A percentile compares a stretch with the other conserved stretches of the same genome.
Conservation (phyloP, 2,329 filamentous ascomycete genomes). For the Nemania abortiva region DNA sequence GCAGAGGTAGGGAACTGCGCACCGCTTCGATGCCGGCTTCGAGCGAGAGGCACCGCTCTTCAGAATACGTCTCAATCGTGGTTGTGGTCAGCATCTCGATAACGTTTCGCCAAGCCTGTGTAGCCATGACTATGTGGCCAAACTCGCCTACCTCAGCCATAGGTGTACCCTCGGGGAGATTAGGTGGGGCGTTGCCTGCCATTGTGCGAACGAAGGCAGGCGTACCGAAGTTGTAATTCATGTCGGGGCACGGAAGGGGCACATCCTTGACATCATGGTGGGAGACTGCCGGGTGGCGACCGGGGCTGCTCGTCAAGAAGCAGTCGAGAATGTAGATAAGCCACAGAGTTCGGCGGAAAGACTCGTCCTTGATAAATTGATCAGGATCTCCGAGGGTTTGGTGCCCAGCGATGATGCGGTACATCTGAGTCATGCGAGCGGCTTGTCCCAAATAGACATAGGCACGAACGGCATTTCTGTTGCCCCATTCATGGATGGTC, state of each 20-base stretch:
- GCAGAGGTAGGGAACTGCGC: slow-evolving; percentile 66
- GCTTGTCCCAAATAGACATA: slow-evolving; percentile 74
- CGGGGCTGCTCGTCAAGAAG: slow-evolving; percentile 71
- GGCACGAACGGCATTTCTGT: slow-evolving; percentile 70
- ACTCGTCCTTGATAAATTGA: slow-evolving; percentile 71
- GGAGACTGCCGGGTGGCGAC: slow-evolving; percentile 68
- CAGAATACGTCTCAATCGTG: slow-evolving; percentile 64
- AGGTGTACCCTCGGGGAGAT: slow-evolving; percentile 54
- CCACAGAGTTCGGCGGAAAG: slow-evolving; percentile 71
- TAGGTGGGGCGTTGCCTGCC: slow-evolving; percentile 55
- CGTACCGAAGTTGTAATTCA: slow-evolving; percentile 73
- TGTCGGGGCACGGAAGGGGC: slow-evolving; percentile 69
- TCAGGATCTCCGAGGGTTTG: slow-evolving; percentile 65
- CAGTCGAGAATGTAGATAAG: slow-evolving; percentile 73
- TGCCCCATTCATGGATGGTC: slow-evolving; percentile 73
- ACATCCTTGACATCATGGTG: slow-evolving; percentile 67
- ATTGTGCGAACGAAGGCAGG: slow-evolving; percentile 70
- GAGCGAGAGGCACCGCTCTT: slow-evolving; percentile 64
- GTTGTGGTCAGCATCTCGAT: slow-evolving; percentile 71
- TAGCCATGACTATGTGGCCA: slow-evolving; percentile 70
- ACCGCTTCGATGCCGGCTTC: slow-evolving; percentile 68
- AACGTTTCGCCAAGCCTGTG: slow-evolving; percentile 71
- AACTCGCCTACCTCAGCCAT: slow-evolving; percentile 70
- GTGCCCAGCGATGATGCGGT: slow-evolving; percentile 68
- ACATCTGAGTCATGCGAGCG: slow-evolving; percentile 74